A percentile compares a stretch with the other conserved stretches of the same genome.
phyloP scores from a whole-genome alignment of 2,329 filamentous ascomycete genomes.

The Setomelanomma holmii region DNA sequence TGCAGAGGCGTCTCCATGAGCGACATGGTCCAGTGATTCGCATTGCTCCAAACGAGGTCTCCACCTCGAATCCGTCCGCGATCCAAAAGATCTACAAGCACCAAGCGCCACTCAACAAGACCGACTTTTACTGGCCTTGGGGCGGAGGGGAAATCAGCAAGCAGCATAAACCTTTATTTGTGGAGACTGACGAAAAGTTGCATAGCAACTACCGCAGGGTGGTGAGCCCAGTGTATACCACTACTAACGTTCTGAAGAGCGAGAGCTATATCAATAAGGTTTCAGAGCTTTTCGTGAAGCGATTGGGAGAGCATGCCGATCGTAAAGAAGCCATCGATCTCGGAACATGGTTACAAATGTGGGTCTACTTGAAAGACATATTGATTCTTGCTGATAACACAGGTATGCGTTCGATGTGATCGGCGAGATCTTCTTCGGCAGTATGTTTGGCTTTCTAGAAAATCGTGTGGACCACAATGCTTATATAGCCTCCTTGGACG shows the following conservation, averaged over 20 bases:
- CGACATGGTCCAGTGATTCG: slow-evolving; percentile 55
- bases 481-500: slow-evolving; percentile 43
- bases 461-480: slow-evolving; percentile 25
- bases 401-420: slow-evolving; percentile 5
- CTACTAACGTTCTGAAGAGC: slow-evolving; percentile 21
- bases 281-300: slow-evolving; percentile 1
- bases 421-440: slow-evolving; percentile 19
- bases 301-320: slow-evolving; percentile 13
- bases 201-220: slow-evolving; percentile 20
- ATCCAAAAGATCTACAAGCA: slow-evolving; percentile 28
- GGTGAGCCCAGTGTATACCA: slow-evolving; percentile 21
- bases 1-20: slow-evolving; percentile 19
- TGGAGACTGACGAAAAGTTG: slow-evolving; percentile 13
- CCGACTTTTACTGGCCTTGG: slow-evolving; percentile 30
- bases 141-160: slow-evolving; percentile 18
- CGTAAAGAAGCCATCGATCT: slow-evolving; percentile 9
- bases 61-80: slow-evolving; percentile 18
- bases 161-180: slow-evolving; percentile 25
- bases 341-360: slow-evolving; percentile 33
- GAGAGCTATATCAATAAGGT: slow-evolving; percentile 15
- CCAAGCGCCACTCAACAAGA: slow-evolving; percentile 28
- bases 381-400: background rate
- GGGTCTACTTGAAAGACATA: slow-evolving; percentile 8
- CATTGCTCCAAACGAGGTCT: slow-evolving; percentile 52
- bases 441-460: slow-evolving; percentile 28